Conservation (phyloP, 192 early-diverging fungal species). For the Bifiguratus adelaidae region DNA sequence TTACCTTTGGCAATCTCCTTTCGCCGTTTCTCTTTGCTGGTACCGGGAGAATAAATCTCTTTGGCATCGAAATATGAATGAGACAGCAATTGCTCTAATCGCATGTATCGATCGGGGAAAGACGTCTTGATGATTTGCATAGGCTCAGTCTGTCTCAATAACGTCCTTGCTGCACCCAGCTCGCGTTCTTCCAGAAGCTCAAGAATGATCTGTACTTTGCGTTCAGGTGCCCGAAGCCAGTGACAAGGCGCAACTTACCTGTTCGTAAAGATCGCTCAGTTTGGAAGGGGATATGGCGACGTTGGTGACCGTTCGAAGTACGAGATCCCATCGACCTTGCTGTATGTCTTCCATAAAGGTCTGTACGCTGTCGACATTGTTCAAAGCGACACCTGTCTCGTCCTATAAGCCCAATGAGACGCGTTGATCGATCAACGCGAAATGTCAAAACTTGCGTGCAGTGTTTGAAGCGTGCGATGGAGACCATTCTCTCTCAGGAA, state of each 20-base stretch:
- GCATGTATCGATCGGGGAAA: conserved; percentile 72
- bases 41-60: conserved; percentile 53
- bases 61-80: conserved; percentile 58
- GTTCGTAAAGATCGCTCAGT: conserved; percentile 83
- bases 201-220: conserved; percentile 51
- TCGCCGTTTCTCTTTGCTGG: conserved; percentile 63
- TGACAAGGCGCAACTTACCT: conserved; percentile 34
- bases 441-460: conserved; percentile 44
- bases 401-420: conserved; percentile 29
- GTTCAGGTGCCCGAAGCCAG: too few species aligned
- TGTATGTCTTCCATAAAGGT: conserved; percentile 62
- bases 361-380: conserved; percentile 77
- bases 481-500: conserved; percentile 91
- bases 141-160: conserved; percentile 84
- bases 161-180: conserved; percentile 66
- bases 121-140: conserved; percentile 72
- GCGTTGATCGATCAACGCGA: background rate
- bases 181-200: conserved; percentile 83
- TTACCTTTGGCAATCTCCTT: conserved; percentile 60
- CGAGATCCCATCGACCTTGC: conserved; percentile 80
- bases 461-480: conserved; percentile 54
- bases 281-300: conserved; percentile 57
- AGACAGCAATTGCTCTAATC: conserved; percentile 71
- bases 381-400: conserved; percentile 68
- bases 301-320: conserved; percentile 59